phyloP scores from a whole-genome alignment of 257 asterid genomes.

The Ilex aquifolium region DNA sequence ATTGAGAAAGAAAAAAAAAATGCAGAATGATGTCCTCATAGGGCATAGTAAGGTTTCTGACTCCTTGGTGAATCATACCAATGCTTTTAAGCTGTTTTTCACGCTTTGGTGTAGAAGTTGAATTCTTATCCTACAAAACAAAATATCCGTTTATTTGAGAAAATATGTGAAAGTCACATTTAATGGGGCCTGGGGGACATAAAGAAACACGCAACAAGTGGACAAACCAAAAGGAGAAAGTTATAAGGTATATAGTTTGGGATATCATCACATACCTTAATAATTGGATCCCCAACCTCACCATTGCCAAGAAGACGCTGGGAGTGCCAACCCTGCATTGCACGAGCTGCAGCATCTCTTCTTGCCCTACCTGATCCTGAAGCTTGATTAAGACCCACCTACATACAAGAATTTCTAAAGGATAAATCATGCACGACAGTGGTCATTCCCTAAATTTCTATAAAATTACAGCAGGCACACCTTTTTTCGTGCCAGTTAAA shows the following conservation, averaged over 20 bases:
- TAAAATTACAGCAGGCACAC: no score
- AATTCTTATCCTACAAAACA: constrained; percentile 58
- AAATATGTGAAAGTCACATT: no score
- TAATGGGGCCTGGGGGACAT: neutral
- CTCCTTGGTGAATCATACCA: constrained; percentile 35
- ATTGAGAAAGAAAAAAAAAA: constrained; percentile 13
- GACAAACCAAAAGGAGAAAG: neutral
- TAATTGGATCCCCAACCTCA: constrained; percentile 86
- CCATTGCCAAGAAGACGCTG: constrained; percentile 83
- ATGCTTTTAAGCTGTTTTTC: constrained; percentile 77
- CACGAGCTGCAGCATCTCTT: constrained; percentile 98
- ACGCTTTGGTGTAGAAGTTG: constrained; percentile 52
- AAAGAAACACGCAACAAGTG: neutral
- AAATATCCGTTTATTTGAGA: neutral
- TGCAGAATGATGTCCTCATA: neutral
- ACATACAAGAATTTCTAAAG: constrained; percentile 21
- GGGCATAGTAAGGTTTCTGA: neutral
- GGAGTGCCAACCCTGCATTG: constrained; percentile 99
- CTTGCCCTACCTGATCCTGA: constrained; percentile 88
- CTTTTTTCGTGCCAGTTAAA: no score
- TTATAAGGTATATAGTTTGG: neutral
- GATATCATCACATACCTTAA: constrained; percentile 48
- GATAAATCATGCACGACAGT: neutral
- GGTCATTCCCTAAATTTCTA: no score
- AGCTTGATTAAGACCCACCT: constrained; percentile 59